A percentile compares a stretch with the other conserved stretches of the same genome.
Conservation (phyloP, 352 stramenopile species). For the Phytophthora quininea region DNA sequence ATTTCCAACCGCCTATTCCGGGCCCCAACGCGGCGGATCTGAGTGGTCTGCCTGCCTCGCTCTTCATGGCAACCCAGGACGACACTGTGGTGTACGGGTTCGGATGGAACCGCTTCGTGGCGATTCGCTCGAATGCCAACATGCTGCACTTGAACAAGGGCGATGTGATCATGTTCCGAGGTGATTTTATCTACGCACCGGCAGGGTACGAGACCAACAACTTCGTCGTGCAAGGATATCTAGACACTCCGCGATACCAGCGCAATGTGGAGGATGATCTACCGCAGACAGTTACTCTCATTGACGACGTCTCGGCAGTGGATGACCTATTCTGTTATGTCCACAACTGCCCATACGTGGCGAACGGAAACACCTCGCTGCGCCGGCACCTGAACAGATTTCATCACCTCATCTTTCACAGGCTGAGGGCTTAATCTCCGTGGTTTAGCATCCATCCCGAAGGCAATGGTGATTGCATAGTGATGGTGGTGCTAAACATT, state of each 20-base stretch:
- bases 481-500: background rate
- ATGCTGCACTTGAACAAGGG: background rate
- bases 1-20: background rate
- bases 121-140: background rate
- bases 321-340: background rate
- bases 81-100: background rate
- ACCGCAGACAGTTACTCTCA: background rate
- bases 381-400: background rate
- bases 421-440: background rate
- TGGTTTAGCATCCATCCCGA: background rate
- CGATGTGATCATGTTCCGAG: background rate
- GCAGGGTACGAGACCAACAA: constrained; percentile 1
- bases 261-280: background rate
- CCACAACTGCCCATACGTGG: background rate
- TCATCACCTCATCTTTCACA: background rate
- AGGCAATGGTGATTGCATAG: background rate
- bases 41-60: background rate
- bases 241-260: constrained; percentile 2
- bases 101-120: constrained; percentile 2
- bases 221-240: background rate
- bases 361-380: background rate
- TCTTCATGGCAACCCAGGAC: constrained; percentile 1
- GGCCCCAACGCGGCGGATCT: background rate
- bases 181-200: background rate
- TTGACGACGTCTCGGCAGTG: background rate